These are phyloP conservation scores for Talaromyces stipitatus DNA, from an alignment of 495 filamentous ascomycete species.

Conservation along the genomic window DNA sequence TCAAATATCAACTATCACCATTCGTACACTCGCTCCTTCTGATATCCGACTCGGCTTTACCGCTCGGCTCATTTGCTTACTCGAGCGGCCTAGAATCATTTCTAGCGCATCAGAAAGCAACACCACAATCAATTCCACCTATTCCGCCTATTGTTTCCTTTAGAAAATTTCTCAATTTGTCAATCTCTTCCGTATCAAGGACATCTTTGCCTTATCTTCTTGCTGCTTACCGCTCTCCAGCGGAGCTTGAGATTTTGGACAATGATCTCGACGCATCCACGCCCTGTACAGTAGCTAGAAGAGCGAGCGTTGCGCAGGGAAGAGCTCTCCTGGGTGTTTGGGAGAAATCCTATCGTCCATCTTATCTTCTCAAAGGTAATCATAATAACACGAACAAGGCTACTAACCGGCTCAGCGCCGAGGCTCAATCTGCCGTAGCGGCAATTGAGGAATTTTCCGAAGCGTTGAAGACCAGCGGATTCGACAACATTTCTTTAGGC, in stretches of 20 bases:
- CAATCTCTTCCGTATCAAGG: conserved; percentile 67
- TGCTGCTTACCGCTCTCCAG: conserved; percentile 60
- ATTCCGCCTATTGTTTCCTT: conserved; percentile 42
- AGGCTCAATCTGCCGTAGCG: conserved; percentile 18
- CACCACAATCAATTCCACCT: conserved; percentile 15
- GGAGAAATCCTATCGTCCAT: conserved; percentile 60
- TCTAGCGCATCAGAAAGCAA: conserved; percentile 64
- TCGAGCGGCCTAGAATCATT: conserved; percentile 91
- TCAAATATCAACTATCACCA: conserved; percentile 5
- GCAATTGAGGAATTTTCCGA: conserved; percentile 32
- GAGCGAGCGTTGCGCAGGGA: conserved; percentile 79
- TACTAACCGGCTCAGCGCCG: neutral
- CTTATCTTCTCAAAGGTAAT: conserved; percentile 17
- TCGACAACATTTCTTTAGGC: conserved; percentile 22
- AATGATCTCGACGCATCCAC: conserved; percentile 81
- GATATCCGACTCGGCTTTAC: conserved; percentile 91
- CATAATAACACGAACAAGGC: neutral
- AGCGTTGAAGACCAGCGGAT: conserved; percentile 24
- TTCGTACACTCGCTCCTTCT: conserved; percentile 73
- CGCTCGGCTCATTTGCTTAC: conserved; percentile 95
- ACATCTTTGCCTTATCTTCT: conserved; percentile 82
- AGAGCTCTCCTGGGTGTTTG: conserved; percentile 81
- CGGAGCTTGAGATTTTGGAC: conserved; percentile 54
- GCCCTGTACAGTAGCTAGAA: conserved; percentile 77
- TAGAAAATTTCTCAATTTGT: conserved; percentile 68